Conservation (phyloP, 768 basidiomycete species). For the Paxillus rubicundulus region DNA sequence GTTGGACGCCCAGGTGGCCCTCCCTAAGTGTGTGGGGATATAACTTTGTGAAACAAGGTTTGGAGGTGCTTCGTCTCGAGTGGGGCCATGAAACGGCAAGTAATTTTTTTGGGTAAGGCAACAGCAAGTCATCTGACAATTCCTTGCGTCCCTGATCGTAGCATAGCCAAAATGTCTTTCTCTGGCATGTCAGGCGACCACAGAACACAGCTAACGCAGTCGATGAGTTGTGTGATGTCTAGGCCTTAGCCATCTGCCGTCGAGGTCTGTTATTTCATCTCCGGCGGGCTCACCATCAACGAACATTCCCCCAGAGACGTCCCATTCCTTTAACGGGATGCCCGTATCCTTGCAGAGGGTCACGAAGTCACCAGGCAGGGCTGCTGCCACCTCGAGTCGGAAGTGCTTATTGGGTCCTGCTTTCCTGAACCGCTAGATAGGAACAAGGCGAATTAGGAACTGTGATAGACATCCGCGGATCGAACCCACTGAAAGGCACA, state of each 20-base stretch:
- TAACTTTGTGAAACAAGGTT: slow-evolving; percentile 26
- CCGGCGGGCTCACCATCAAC: slow-evolving; percentile 41
- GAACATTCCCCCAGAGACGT: slow-evolving; percentile 45
- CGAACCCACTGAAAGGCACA: slow-evolving; percentile 52
- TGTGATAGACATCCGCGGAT: background rate
- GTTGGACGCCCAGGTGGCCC: slow-evolving; percentile 27
- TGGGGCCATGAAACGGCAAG: slow-evolving; percentile 3
- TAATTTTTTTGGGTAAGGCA: slow-evolving; percentile 12
- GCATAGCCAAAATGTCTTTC: background rate
- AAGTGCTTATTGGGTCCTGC: slow-evolving; percentile 46
- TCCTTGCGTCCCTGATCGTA: slow-evolving; percentile 7
- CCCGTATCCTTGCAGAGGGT: slow-evolving; percentile 46
- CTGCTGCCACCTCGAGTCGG: slow-evolving; percentile 53
- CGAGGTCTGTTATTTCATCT: slow-evolving; percentile 37
- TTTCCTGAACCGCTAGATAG: slow-evolving; percentile 46
- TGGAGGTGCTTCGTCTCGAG: background rate
- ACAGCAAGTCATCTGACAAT: slow-evolving; percentile 16
- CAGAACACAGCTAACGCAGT: background rate
- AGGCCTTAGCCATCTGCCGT: slow-evolving; percentile 35
- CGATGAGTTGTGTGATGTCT: slow-evolving; percentile 12
- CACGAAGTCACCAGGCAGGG: slow-evolving; percentile 56
- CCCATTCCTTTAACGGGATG: slow-evolving; percentile 39
- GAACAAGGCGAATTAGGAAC: background rate
- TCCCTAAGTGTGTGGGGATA: slow-evolving; percentile 13
- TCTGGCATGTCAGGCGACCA: slow-evolving; percentile 5